A percentile compares a stretch with the other conserved stretches of the same genome.
These are phyloP conservation scores for Sanghuangporus sanghuang DNA, from an alignment of 1,284 basidiomycete genomes.

Conservation along the genomic window DNA sequence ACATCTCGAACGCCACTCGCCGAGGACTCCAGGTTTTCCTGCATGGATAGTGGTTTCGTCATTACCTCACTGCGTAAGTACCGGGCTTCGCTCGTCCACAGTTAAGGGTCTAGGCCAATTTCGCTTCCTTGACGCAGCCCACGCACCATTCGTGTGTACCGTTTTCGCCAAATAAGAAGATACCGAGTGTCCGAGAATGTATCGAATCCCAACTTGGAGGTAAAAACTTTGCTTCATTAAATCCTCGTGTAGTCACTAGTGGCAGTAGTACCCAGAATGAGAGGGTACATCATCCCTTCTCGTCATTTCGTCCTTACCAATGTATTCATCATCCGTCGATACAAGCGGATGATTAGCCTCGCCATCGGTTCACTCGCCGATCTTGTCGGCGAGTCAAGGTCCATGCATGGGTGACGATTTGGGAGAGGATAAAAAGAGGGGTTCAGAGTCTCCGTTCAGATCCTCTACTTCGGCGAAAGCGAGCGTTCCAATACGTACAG, in stretches of 20 bases:
- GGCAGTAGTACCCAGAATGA: neutral
- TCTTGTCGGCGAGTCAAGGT: neutral
- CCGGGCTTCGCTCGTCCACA: neutral
- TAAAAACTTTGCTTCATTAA: neutral
- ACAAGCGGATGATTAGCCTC: neutral
- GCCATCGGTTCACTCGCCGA: neutral
- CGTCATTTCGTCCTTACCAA: neutral
- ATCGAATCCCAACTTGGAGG: neutral
- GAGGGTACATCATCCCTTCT: neutral
- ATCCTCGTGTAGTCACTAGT: neutral
- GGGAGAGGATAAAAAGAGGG: neutral
- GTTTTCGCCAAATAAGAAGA: neutral
- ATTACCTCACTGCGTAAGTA: neutral
- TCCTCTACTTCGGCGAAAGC: neutral
- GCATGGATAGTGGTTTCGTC: neutral
- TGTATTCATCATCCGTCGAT: neutral
- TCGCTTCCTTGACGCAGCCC: neutral
- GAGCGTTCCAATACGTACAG: neutral
- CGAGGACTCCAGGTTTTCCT: neutral
- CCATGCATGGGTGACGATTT: neutral
- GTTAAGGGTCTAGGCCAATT: neutral
- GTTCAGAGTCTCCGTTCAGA: neutral
- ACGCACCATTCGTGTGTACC: neutral
- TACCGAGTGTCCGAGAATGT: neutral
- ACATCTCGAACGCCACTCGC: neutral